Conservation (phyloP, 2,329 filamentous ascomycete genomes). For the Thielaviopsis musarum region DNA sequence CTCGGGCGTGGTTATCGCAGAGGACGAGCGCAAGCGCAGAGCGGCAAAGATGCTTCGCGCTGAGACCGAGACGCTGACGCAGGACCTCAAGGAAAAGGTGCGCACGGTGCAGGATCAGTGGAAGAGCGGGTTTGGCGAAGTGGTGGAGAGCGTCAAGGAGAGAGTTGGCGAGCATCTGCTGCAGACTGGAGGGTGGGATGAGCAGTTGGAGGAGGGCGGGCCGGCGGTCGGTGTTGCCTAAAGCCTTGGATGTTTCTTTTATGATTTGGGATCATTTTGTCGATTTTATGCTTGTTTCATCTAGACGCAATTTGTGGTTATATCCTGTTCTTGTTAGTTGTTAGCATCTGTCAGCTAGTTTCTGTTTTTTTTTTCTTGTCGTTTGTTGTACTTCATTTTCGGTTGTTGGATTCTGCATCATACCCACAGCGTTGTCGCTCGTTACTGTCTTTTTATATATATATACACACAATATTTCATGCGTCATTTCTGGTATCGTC, state of each 20-base stretch:
- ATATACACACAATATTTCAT: neutral
- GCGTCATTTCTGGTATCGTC: neutral
- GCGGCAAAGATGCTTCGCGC: conserved; percentile 41
- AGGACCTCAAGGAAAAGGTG: conserved; percentile 86
- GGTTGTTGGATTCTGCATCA: neutral
- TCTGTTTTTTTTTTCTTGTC: neutral
- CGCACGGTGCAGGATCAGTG: conserved; percentile 81
- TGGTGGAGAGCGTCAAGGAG: conserved; percentile 55
- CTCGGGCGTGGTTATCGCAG: conserved; percentile 24
- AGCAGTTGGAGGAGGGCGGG: conserved; percentile 42
- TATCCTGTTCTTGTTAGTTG: neutral
- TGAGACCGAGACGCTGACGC: conserved; percentile 57
- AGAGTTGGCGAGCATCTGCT: conserved; percentile 58
- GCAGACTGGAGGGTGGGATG: conserved; percentile 76
- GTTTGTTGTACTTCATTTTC: neutral
- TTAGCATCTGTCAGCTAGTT: neutral
- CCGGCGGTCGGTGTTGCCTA: conserved; percentile 30
- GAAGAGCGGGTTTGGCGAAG: conserved; percentile 68
- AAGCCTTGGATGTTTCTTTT: conserved; percentile 7
- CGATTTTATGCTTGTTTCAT: conserved; percentile 6
- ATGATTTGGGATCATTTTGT: conserved; percentile 11
- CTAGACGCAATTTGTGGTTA: neutral
- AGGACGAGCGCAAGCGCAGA: conserved; percentile 22
- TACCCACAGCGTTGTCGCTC: neutral
- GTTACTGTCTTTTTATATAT: neutral